A percentile compares a stretch with the other conserved stretches of the same genome.
phyloP scores from a whole-genome alignment of 2,329 filamentous ascomycete species.

The Aplosporella prunicola region DNA sequence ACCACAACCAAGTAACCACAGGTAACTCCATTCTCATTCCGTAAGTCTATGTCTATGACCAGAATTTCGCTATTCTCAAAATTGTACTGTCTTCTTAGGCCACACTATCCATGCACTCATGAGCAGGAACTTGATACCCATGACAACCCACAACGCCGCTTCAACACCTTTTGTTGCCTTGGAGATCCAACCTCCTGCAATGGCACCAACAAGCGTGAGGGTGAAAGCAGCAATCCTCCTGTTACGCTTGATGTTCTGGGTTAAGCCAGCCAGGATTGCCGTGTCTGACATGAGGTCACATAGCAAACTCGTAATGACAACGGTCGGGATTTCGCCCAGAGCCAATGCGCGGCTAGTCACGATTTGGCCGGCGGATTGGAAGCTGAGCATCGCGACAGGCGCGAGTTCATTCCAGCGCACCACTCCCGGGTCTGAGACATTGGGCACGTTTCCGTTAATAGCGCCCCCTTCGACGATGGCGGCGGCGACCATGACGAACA shows the following conservation, averaged over 20 bases:
- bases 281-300: conserved; percentile 68
- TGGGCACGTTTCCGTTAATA: conserved; percentile 45
- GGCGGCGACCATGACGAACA: conserved; percentile 34
- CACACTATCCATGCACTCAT: too few species aligned
- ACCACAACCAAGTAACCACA: too few species aligned
- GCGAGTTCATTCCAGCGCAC: conserved; percentile 52
- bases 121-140: conserved; percentile 32
- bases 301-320: conserved; percentile 73
- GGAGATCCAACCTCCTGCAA: conserved; percentile 46
- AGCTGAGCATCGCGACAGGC: conserved; percentile 60
- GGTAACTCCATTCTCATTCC: too few species aligned
- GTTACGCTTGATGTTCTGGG: conserved; percentile 44
- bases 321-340: conserved; percentile 63
- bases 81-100: too few species aligned
- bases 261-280: conserved; percentile 34
- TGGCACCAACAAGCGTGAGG: conserved; percentile 44
- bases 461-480: conserved; percentile 35
- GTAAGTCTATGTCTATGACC: too few species aligned
- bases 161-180: conserved; percentile 43
- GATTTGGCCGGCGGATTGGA: conserved; percentile 70
- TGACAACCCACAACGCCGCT: conserved; percentile 42
- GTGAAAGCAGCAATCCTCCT: conserved; percentile 42
- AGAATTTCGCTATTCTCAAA: too few species aligned
- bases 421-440: conserved; percentile 16
- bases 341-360: conserved; percentile 62